Base-by-base conservation (phyloP, 805 yeast genomes). In the Yarrowia divulgata region DNA sequence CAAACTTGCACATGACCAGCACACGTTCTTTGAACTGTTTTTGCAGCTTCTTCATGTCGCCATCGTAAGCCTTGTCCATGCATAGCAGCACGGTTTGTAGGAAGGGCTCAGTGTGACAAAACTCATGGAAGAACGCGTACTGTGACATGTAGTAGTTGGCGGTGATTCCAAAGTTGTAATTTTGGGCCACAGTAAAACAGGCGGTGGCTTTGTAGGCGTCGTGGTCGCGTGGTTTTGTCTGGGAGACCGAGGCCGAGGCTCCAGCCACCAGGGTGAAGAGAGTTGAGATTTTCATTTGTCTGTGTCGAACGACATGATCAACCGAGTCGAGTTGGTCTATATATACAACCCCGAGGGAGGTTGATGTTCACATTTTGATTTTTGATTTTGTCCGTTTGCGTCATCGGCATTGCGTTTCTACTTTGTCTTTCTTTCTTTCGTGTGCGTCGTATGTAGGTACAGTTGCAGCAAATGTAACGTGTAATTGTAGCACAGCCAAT, bases 1-100 rank as follows among this genome's bases (percentile, higher is more conserved):
- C 64, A 40, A 42, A 58, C 64, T 43, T 58, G 49, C 64, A 58
- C 39, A 32, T 32, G 43, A 58, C 64, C 64, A 58, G 12, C n/a
- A 58, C 40, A 12, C 64, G 48, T 12, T 29, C 40, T 12, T 40
- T 40, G 50, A 58, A 58, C 50, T 58, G 49, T 43, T 43, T 58
- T 18, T 42, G 50, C 32, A 58, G 49, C 23, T 42, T 58, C 40
- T 58, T 42, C 12, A 14, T 16, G 50, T 58, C 16, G 8, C 64
- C 64, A 8, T 58, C 29, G 45, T 42, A 58, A 8, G 49, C 64
- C 40, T 58, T 58, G 8, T 58, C 64, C 64, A 58, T 58, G 64
- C 64, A 58, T 16, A 58, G 32, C 5, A 58, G 64, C 35, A 58
- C 49, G 9, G 64, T n/a, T 18, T 58, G 64, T 19, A 58, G 50